Evolutionary conservation across 805 yeast genomes (phyloP), one percentile per base, ranked within the genome.

Genomic region (Spathaspora boniae): DNA sequence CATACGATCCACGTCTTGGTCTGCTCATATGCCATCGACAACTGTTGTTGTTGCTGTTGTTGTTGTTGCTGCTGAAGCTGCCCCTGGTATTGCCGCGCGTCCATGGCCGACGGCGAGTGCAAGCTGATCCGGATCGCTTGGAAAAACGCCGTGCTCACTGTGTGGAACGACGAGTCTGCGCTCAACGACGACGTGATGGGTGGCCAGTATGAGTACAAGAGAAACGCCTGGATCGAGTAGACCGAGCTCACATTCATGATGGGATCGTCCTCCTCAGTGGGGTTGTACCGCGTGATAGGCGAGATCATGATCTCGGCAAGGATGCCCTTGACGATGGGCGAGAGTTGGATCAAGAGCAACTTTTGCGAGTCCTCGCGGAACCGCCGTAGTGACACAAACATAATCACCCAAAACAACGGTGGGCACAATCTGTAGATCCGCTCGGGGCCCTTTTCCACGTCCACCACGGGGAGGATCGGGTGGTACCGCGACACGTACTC

Each of bases 141-240:
- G 58, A 86, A 86, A 48, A 88, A 69, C 4, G 98, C 98, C 30
- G 86, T 80, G 0, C 97, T 98, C 16, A 87, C 82, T 1, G 97
- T 86, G 54, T 85, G 86, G 95, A 97, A 91, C 4, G 95, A 83
- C 6, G 96, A 83, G 54, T 93, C 98, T 0, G 98, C 96, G 58
- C 94, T 85, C 31, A 93, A 70, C 0, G 97, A 88, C 0, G 98
- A 87, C 0, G 96, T 86, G 25, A 89, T 72, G 3, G 97, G 96
- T 0, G 98, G 98, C 98, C 98, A 91, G 55, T 82, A 78, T 0
- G 97, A 82, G 58, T 85, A 87, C 2, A 91, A 64, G 18, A 91
- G 61, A 44, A 91, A 82, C 0, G 97, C 97, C 56, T 91, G 98
- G 0, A 91, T 97, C 0, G 96, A 84, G 53, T 82, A 91, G 0